Evolutionary conservation across 495 filamentous ascomycete genomes (phyloP), one percentile per base, ranked within the genome.

Genomic region (Aspergillus incahuasiensis): DNA sequence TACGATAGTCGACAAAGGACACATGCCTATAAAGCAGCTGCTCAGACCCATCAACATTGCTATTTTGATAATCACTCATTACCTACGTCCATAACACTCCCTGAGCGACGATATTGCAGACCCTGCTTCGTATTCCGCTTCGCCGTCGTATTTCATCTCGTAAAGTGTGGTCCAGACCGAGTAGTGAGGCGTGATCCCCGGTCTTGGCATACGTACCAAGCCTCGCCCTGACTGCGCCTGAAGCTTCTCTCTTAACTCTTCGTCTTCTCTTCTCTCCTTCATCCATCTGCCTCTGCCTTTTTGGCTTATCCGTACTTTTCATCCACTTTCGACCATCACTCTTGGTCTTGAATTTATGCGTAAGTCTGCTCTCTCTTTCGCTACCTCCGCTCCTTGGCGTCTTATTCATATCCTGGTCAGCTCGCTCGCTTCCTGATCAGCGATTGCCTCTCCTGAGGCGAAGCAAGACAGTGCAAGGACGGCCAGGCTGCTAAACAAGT

Each of bases 291-390:
- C 21, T 40, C 48, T n/a, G 16, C 32, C 25, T 32, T 30, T 41
- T 34, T 38, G 53, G 35, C 46, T 52, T 44, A 22, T 30, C 21
- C 20, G 20, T 48, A 43, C 48, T 30, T 39, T 24, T 44, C 45
- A 30, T 16, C 30, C 20, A 38, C 49, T 51, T 41, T 46, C 53
- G 46, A 43, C 49, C 20, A 20, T 40, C 46, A 54, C 28, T 48
- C 18, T 57, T 52, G 54, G 59, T 70, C 54, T 55, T 66, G 64
- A 69, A 74, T 74, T 70, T 67, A 74, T 74, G 72, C 72, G 72
- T 74, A 55, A 64, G 72, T 73, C 15, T 40, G 38, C 38, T 16
- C 38, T 40, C 15, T 40, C 8, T 40, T 11, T 41, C 48, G 22
- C 52, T 28, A 11, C 32, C 2, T 35, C 32, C 9, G 6, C 9